Evolutionary conservation across 179 eudicot genomes (phyloP), one percentile per base, ranked within the genome.

Genomic region (Pouteria campechiana): DNA sequence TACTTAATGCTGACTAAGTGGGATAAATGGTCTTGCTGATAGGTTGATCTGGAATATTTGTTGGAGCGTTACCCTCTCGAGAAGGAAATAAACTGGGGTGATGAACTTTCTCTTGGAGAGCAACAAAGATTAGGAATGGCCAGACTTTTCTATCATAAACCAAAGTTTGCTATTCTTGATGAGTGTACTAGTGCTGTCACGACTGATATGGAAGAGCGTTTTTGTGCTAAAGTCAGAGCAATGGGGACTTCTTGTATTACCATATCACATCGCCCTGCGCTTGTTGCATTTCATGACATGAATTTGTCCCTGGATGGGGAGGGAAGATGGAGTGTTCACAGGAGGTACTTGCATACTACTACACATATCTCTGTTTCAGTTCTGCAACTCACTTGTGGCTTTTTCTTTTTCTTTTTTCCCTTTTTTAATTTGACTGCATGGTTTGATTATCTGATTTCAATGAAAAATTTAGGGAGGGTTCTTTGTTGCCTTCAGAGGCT

Each of bases 161-260:
- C 98, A 44, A 90, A 80, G 64, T 90, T 86, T 73, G 98, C 98
- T 35, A 90, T 90, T 60, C 84, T 90, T 41, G 98, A 90, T 71
- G 98, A 90, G 58, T 90, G 98, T 53, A 90, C 98, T 20, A 86
- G 98, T 73, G 98, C 98, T 11, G 98, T 90, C 58, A 90, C 98
- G 25, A 90, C 83, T 35, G 98, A 86, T 65, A 90, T 90, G 98
- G 98, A 90, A 65, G 98, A 90, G 57, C 94, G 98, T 35, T 90
- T 90, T 55, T 90, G 96, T 82, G 82, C 87, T 9, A 86, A 82
- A 73, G 98, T 90, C 22, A 74, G 92, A 60, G 98, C 96, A n/a
- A 90, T 90, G 98, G 98, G 96, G 43, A 82, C 98, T 51, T 86
- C 98, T 10, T 90, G 98, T 62, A 87, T 90, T 61, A 90, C 98